Conservation (phyloP, 805 yeast genomes). For the Kodamaea sagamina region DNA sequence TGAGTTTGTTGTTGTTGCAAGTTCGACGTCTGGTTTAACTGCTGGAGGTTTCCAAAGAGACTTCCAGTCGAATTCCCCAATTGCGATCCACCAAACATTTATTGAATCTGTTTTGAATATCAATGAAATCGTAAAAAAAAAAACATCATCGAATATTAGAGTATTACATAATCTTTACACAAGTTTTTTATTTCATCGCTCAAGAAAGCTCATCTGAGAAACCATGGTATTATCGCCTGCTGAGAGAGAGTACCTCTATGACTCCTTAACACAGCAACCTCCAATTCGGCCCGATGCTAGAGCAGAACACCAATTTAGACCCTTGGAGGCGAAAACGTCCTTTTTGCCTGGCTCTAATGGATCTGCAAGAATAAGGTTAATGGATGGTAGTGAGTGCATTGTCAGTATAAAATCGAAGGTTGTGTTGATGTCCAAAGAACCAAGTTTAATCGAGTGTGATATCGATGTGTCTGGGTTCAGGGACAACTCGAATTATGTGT, state of each 20-base stretch:
- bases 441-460: slow-evolving; percentile 67
- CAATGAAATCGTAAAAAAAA: slow-evolving; percentile 2
- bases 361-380: slow-evolving; percentile 79
- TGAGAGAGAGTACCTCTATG: slow-evolving; percentile 73
- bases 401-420: slow-evolving; percentile 89
- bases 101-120: not conserved
- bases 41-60: not conserved
- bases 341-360: slow-evolving; percentile 90
- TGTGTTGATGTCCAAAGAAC: slow-evolving; percentile 43
- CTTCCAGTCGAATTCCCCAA: slow-evolving; percentile 5
- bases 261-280: slow-evolving; percentile 61
- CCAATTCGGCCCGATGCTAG: slow-evolving; percentile 88
- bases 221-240: slow-evolving; percentile 71
- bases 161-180: not conserved
- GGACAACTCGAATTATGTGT: slow-evolving; percentile 73
- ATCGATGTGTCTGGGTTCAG: slow-evolving; percentile 79
- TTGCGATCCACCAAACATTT: slow-evolving; percentile 1
- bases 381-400: slow-evolving; percentile 92
- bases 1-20: slow-evolving; percentile 1
- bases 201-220: not conserved
- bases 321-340: slow-evolving; percentile 77
- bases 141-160: not conserved
- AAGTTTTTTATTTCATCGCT: slow-evolving; percentile 3
- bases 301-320: slow-evolving; percentile 70
- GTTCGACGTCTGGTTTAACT: slow-evolving; percentile 1